Evolutionary conservation across 257 asterid species (phyloP), one percentile per base, ranked within the genome.

Genomic region (Ophiorrhiza pumila): DNA sequence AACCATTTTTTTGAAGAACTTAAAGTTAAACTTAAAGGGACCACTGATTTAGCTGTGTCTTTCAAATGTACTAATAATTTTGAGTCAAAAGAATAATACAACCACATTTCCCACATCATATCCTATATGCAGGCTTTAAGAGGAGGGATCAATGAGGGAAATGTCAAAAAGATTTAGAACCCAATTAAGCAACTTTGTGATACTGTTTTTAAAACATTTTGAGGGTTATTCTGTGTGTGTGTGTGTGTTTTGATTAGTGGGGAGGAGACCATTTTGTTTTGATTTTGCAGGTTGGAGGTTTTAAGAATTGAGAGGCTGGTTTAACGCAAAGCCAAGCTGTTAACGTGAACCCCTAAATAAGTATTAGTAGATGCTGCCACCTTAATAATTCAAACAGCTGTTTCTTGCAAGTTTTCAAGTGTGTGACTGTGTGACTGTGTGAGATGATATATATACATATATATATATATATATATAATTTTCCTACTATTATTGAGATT

Each of bases 261-360:
- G 47, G 50, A 0, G 71, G 75, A 61, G 65, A 37, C 67, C 76
- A 52, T 62, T 62, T 47, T 22, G 60, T 45, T 20, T 69, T 53
- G 32, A 31, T 58, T 62, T 49, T 22, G 46, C 22, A 20, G 37
- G 17, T 41, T 22, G 27, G 11, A 13, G 8, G 7, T 1, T 11
- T 42, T 17, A 35, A 15, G 58, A 31, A 5, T 31, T 55, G 79
- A 31, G 59, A 73, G 68, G 32, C 75, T 59, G 72, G 76, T 78
- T 73, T 53, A 57, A 53, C 53, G 69, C 79, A 53, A 53, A 69
- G 69, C 53, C 72, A 47, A 73, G 75, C 78, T 78, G 82, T 73
- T 68, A 68, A 68, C 78, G 49, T 73, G 78, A 68, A 78, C 18
- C 52, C 71, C 57, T 58, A 4, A 55, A 22, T 11, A n/a, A n/a